Evolutionary conservation across 1,284 basidiomycete species (phyloP).

Genomic region (Sanghuangporus weigelae): DNA sequence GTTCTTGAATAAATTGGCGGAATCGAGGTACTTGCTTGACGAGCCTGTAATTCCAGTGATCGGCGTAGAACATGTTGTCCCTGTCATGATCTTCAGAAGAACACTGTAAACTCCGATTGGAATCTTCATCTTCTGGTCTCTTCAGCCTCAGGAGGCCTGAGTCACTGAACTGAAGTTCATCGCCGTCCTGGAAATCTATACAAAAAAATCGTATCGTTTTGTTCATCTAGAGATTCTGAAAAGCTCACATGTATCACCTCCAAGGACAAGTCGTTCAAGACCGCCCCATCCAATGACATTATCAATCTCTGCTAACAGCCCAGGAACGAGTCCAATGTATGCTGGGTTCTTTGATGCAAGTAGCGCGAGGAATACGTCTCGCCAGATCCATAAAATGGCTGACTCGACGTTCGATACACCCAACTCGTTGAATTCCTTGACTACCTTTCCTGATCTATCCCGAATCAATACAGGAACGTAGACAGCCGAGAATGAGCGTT

Average conservation of each 20-base stretch:
- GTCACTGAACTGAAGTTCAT: too few relatives aligned
- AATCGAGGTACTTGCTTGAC: constrained; percentile 37
- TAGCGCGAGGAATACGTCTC: constrained; percentile 55
- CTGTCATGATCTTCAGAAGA: constrained; percentile 19
- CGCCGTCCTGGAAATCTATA: constrained; percentile 8
- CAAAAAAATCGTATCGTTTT: constrained; percentile 16
- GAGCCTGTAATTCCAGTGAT: constrained; percentile 46
- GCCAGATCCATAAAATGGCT: constrained; percentile 61
- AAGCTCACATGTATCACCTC: constrained; percentile 39
- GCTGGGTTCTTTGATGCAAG: constrained; percentile 35
- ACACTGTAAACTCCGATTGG: too few relatives aligned
- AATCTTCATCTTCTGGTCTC: too few relatives aligned
- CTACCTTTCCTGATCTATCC: constrained; percentile 33
- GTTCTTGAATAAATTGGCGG: constrained; percentile 38
- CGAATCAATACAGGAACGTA: constrained; percentile 43
- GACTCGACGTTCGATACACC: constrained; percentile 44
- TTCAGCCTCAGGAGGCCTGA: too few relatives aligned
- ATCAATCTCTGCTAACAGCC: constrained; percentile 55
- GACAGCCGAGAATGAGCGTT: constrained; percentile 41
- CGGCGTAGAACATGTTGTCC: constrained; percentile 32
- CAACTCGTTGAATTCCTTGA: constrained; percentile 46
- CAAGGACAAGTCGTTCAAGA: constrained; percentile 47
- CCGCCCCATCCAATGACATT: constrained; percentile 41
- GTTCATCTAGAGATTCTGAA: constrained; percentile 5
- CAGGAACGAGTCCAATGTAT: constrained; percentile 30